Conservation (phyloP, 169 alveolate species). For the Cyclospora cayetanensis region DNA sequence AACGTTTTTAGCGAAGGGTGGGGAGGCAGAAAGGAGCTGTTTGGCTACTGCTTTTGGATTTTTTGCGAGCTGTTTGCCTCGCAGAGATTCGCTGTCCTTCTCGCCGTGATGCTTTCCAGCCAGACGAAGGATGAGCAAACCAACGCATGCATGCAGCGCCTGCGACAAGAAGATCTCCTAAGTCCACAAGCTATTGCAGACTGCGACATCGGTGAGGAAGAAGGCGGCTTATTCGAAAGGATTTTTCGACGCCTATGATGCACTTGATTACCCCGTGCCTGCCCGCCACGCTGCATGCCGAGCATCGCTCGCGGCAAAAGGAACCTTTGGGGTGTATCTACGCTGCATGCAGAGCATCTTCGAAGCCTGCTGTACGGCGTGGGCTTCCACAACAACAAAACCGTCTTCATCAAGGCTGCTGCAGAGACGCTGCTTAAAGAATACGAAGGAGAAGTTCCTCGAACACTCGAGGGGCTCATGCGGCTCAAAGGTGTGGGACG, state of each 20-base stretch:
- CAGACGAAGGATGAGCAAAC: constrained; percentile 89
- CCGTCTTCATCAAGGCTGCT: constrained; percentile 88
- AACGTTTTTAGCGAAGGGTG: neutral
- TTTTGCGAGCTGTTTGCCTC: neutral
- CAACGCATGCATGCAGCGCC: constrained; percentile 83
- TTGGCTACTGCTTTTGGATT: neutral
- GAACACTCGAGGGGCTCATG: constrained; percentile 85
- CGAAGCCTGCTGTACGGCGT: constrained; percentile 89
- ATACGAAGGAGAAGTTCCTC: constrained; percentile 92
- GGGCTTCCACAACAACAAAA: constrained; percentile 94
- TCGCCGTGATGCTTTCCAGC: constrained; percentile 88
- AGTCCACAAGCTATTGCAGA: constrained; percentile 78
- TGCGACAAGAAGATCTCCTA: constrained; percentile 82
- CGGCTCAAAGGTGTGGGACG: constrained; percentile 96
- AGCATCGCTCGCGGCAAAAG: too few species aligned
- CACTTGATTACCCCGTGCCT: neutral
- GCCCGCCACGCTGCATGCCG: neutral
- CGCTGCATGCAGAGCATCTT: constrained; percentile 80
- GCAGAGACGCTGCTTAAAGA: constrained; percentile 86
- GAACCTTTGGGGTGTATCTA: too few species aligned
- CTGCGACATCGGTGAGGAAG: neutral
- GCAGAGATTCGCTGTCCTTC: constrained; percentile 83
- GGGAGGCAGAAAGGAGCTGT: neutral
- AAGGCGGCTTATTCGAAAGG: neutral
- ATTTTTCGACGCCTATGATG: neutral